Evolutionary conservation across 2,329 filamentous ascomycete species (phyloP).

Genomic region (Claviceps pusilla): DNA sequence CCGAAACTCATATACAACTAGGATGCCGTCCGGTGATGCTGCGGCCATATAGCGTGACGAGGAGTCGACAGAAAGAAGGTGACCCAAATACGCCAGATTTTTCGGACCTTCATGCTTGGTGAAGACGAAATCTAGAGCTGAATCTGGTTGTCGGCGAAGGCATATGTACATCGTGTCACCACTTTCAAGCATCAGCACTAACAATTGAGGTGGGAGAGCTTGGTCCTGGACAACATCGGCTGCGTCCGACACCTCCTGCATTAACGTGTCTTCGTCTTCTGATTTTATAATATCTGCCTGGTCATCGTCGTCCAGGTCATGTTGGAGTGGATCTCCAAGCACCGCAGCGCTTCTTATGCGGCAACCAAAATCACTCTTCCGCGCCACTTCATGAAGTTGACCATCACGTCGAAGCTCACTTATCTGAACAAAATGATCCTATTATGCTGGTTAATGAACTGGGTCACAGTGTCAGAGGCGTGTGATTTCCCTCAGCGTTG

Average conservation of each 20-base stretch:
- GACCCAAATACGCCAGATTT: constrained; percentile 43
- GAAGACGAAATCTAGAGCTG: constrained; percentile 43
- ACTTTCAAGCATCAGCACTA: constrained; percentile 61
- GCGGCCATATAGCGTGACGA: constrained; percentile 54
- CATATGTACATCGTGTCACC: constrained; percentile 67
- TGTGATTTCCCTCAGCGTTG: neutral
- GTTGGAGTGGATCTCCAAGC: constrained; percentile 43
- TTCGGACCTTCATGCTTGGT: constrained; percentile 44
- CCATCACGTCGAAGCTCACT: constrained; percentile 56
- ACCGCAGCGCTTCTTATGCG: constrained; percentile 67
- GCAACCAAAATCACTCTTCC: constrained; percentile 63
- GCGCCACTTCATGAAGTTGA: constrained; percentile 59
- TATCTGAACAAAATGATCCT: constrained; percentile 70
- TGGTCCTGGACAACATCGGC: constrained; percentile 3
- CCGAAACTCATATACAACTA: constrained; percentile 59
- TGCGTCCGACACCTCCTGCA: constrained; percentile 15
- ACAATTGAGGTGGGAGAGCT: constrained; percentile 57
- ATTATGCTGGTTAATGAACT: constrained; percentile 5
- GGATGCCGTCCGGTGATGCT: constrained; percentile 52
- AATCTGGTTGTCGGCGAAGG: constrained; percentile 31
- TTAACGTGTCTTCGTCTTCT: constrained; percentile 25
- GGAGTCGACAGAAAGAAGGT: constrained; percentile 62
- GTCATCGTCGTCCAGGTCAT: constrained; percentile 18
- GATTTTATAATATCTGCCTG: constrained; percentile 18
- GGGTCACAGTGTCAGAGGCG: neutral